Evolutionary conservation across 768 basidiomycete genomes (phyloP).

Genomic region (Tulasnella calospora): DNA sequence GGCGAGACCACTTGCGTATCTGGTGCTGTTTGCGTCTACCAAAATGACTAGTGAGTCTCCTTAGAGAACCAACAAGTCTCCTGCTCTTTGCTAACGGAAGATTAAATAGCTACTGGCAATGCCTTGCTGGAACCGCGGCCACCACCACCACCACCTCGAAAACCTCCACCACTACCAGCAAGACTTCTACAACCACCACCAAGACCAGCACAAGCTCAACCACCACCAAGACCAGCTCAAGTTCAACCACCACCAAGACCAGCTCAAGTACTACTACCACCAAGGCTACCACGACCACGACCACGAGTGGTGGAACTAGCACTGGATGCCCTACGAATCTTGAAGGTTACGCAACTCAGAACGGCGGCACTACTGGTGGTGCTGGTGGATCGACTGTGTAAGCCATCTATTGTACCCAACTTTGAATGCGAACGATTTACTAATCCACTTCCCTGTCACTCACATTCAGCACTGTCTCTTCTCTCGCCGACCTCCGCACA

Average conservation of each 20-base stretch:
- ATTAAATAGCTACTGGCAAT: neutral
- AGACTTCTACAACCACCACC: no score
- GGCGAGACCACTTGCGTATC: neutral
- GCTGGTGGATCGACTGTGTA: constrained; percentile 29
- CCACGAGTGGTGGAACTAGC: neutral
- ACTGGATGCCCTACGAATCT: neutral
- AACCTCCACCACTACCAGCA: neutral
- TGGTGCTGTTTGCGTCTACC: constrained; percentile 11
- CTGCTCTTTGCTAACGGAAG: neutral
- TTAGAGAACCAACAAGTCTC: neutral
- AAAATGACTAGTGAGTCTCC: neutral
- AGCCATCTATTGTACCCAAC: neutral
- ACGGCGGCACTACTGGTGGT: constrained; percentile 30
- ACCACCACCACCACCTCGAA: neutral
- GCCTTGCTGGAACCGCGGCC: neutral
- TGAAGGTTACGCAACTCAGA: constrained; percentile 26
- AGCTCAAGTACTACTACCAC: neutral
- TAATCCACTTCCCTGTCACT: neutral
- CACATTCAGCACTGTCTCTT: constrained; percentile 24
- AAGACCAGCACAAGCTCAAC: no score
- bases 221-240: neutral
- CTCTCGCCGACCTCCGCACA: constrained; percentile 26
- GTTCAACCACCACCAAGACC: neutral
- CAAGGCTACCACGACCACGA: neutral
- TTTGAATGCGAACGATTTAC: no score